Percentiles rank a stretch among this genome's conserved stretches.
Conservation (phyloP, 1,139 yeast species). For the Geotrichum klebahnii region DNA sequence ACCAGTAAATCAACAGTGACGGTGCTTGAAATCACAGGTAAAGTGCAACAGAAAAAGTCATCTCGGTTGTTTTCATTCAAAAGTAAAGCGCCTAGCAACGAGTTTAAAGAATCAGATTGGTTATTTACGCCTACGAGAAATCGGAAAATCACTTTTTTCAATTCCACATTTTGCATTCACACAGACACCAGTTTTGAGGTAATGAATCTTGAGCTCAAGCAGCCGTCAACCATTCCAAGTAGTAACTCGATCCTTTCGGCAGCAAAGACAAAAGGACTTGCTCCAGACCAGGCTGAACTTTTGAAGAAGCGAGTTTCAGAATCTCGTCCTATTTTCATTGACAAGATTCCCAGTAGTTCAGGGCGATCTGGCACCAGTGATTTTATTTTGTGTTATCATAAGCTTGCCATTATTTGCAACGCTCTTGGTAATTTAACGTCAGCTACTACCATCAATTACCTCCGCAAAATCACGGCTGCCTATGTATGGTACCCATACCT, state of each 20-base stretch:
- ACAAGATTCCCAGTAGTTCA: conserved; percentile 2
- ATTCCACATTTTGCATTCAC: conserved; percentile 17
- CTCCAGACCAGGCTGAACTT: conserved; percentile 5
- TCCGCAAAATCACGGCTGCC: conserved; percentile 18
- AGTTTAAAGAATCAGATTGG: conserved; percentile 8
- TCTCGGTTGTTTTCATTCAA: conserved; percentile 4
- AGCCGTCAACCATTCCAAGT: conserved; percentile 9
- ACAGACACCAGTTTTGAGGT: conserved; percentile 18
- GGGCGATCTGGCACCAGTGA: not conserved
- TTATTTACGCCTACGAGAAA: conserved; percentile 19
- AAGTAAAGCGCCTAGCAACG: conserved; percentile 4
- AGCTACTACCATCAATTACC: conserved; percentile 10
- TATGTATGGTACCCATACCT: conserved; percentile 20
- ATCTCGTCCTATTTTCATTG: conserved; percentile 11
- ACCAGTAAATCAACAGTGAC: conserved; percentile 15
- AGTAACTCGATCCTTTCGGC: not conserved
- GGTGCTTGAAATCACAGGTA: conserved; percentile 6
- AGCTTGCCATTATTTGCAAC: conserved; percentile 19
- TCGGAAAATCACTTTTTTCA: conserved; percentile 16
- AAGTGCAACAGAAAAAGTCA: conserved; percentile 2
- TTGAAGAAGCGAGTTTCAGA: conserved; percentile 2
- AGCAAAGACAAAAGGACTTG: conserved; percentile 1
- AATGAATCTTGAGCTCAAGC: conserved; percentile 8
- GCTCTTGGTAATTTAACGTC: conserved; percentile 14
- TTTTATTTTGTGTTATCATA: conserved; percentile 17